These are phyloP conservation scores for Wallacemonas sp. DNA, from an alignment of 208 protist genomes.

Conservation along the genomic window DNA sequence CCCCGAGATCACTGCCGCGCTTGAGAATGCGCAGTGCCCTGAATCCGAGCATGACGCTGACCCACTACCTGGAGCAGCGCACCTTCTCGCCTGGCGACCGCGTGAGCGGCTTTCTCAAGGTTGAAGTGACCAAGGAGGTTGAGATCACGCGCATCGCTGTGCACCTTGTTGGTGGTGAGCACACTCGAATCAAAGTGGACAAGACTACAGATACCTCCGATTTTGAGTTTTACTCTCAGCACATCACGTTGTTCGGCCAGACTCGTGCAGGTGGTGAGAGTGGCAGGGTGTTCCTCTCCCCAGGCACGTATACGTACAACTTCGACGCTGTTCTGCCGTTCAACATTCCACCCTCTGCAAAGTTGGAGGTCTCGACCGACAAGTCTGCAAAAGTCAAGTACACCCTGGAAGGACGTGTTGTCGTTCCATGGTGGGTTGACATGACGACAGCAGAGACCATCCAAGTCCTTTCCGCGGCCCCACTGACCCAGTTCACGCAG, in stretches of 20 bases:
- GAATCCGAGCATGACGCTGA: slow-evolving; percentile 3
- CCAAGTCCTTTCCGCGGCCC: not conserved
- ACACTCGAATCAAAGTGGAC: not conserved
- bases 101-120: slow-evolving; percentile 4
- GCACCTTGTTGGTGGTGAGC: not conserved
- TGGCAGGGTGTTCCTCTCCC: slow-evolving; percentile 2
- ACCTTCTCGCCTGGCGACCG: not conserved
- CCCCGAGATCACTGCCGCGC: not conserved
- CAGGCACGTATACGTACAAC: slow-evolving; percentile 11
- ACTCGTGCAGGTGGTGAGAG: not conserved
- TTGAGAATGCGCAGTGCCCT: not conserved
- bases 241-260: slow-evolving; percentile 7
- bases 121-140: slow-evolving; percentile 4
- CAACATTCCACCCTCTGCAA: slow-evolving; percentile 4
- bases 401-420: not conserved
- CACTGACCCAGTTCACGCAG: not conserved
- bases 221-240: not conserved
- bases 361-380: not conserved
- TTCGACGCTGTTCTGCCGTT: slow-evolving; percentile 1
- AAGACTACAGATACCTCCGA: not conserved
- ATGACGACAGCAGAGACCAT: not conserved
- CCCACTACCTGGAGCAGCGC: not conserved
- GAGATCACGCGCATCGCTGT: not conserved
- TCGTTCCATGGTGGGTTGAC: slow-evolving; percentile 10
- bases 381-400: not conserved